A percentile compares a stretch with the other conserved stretches of the same genome.
These are phyloP conservation scores for Allomyces macrogynus DNA, from an alignment of 192 early-diverging fungal species.

Conservation along the genomic window DNA sequence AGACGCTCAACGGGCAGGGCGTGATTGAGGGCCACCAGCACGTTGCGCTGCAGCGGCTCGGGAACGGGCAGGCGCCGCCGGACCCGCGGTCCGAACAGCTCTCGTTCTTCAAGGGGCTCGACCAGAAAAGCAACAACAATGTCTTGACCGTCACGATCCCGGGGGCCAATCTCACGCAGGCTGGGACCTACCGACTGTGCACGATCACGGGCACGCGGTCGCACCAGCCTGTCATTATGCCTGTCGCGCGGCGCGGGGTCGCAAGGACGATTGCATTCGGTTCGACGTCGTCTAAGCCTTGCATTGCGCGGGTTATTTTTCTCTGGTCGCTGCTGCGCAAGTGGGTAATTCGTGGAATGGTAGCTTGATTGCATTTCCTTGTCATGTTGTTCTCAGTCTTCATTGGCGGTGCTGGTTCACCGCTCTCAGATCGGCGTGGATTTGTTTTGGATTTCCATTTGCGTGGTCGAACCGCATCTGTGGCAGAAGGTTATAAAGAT, in stretches of 20 bases:
- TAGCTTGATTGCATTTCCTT: too few species aligned
- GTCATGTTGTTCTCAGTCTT: too few species aligned
- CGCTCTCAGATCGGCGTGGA: too few species aligned
- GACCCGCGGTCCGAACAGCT: background rate
- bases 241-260: conserved; percentile 8
- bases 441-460: too few species aligned
- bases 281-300: background rate
- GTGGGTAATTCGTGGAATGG: too few species aligned
- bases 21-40: background rate
- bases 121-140: background rate
- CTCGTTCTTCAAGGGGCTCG: background rate
- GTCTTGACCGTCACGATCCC: background rate
- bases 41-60: background rate
- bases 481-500: too few species aligned
- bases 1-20: background rate
- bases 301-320: background rate
- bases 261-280: conserved; percentile 9
- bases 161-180: background rate
- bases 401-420: too few species aligned
- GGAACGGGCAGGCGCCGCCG: background rate
- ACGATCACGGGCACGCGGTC: background rate
- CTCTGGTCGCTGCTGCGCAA: too few species aligned
- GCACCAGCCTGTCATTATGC: conserved; percentile 7
- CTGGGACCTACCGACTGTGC: conserved; percentile 3
- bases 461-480: too few species aligned